Percentiles rank a stretch among this genome's conserved stretches.
Conservation (phyloP, 2,329 filamentous ascomycete genomes). For the Arachnomyces sp. region DNA sequence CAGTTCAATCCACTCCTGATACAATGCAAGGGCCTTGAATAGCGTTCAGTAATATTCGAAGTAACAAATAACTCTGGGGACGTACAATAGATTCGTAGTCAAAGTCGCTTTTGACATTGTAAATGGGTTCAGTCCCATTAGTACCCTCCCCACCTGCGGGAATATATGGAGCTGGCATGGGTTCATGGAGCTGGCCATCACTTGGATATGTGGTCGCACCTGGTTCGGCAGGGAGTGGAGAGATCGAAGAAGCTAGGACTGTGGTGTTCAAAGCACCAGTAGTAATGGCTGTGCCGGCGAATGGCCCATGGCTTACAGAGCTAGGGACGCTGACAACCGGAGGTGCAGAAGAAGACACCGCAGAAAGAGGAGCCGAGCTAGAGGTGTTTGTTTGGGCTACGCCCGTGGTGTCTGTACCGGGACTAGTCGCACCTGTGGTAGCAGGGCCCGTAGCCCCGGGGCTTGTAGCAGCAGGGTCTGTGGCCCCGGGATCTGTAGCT, state of each 20-base stretch:
- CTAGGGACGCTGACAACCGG: too few relatives aligned
- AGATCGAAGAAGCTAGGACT: conserved; percentile 49
- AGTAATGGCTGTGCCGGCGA: conserved; percentile 57
- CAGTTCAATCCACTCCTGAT: conserved; percentile 79
- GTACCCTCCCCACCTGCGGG: conserved; percentile 69
- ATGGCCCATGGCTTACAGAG: conserved; percentile 53
- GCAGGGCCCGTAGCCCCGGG: too few relatives aligned
- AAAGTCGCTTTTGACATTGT: conserved; percentile 72
- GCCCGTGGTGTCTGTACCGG: too few relatives aligned
- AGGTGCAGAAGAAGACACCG: too few relatives aligned
- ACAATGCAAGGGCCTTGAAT: conserved; percentile 55
- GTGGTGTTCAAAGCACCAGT: conserved; percentile 57
- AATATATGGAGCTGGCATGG: conserved; percentile 63
- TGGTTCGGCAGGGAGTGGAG: conserved; percentile 49
- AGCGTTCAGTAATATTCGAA: neutral
- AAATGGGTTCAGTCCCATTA: conserved; percentile 68
- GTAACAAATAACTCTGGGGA: conserved; percentile 2
- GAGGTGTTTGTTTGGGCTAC: too few relatives aligned
- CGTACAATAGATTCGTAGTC: conserved; percentile 66
- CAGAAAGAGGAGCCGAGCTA: too few relatives aligned
- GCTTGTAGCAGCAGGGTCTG: too few relatives aligned
- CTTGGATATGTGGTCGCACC: conserved; percentile 64
- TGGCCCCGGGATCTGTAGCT: too few relatives aligned
- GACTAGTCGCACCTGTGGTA: too few relatives aligned
- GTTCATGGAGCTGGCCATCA: conserved; percentile 60